phyloP scores from a whole-genome alignment of 148 eudicot genomes.

The Chenopodium berlandieri region DNA sequence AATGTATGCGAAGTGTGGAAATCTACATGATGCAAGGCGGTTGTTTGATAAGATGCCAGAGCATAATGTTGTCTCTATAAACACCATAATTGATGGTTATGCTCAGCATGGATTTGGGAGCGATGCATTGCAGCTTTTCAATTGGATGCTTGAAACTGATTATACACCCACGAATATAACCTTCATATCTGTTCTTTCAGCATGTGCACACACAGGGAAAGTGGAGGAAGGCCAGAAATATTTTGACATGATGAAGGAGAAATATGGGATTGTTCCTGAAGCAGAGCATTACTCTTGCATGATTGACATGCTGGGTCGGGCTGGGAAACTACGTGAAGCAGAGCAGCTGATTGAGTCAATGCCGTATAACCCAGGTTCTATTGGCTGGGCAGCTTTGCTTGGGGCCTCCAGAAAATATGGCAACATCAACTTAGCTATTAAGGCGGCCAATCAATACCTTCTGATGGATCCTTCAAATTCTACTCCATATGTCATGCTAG shows the following conservation, averaged over 20 bases:
- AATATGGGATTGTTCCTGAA: conserved; percentile 56
- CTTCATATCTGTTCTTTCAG: conserved; percentile 68
- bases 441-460: conserved; percentile 60
- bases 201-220: conserved; percentile 78
- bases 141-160: conserved; percentile 51
- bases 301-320: conserved; percentile 83
- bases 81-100: conserved; percentile 72
- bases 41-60: conserved; percentile 70
- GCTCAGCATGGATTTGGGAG: conserved; percentile 68
- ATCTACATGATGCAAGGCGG: conserved; percentile 63
- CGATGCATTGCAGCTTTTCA: conserved; percentile 58
- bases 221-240: conserved; percentile 57
- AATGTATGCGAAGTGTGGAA: conserved; percentile 82
- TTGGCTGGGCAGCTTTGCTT: conserved; percentile 74
- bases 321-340: conserved; percentile 63
- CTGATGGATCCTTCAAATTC: conserved; percentile 65
- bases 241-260: conserved; percentile 52
- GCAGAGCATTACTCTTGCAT: conserved; percentile 74
- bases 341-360: conserved; percentile 54
- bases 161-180: conserved; percentile 54
- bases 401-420: conserved; percentile 67
- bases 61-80: conserved; percentile 61
- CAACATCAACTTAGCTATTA: conserved; percentile 58
- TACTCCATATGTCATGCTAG: conserved; percentile 68
- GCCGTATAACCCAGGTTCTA: conserved; percentile 60